Conservation (phyloP, 1,139 yeast species). For the Pichia sp. region DNA sequence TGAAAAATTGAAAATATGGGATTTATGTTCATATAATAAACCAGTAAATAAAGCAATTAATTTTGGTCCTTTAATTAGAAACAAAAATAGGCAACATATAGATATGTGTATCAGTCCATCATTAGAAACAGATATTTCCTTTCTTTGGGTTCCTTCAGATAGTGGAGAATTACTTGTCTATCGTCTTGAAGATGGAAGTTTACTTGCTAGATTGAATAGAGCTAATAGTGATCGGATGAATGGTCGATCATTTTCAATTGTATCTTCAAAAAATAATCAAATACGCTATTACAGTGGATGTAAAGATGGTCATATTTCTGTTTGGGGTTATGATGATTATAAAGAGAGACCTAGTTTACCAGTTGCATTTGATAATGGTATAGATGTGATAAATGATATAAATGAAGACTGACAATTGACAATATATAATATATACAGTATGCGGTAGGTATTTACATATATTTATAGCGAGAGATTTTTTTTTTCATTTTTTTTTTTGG, state of each 20-base stretch:
- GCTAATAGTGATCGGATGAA: constrained; percentile 18
- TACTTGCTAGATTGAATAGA: constrained; percentile 38
- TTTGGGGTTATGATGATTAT: constrained; percentile 40
- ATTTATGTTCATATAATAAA: constrained; percentile 41
- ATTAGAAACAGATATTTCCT: constrained; percentile 46
- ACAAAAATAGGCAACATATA: constrained; percentile 47
- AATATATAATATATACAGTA: no score
- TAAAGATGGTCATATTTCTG: constrained; percentile 49
- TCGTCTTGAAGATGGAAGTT: constrained; percentile 57
- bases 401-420: no score
- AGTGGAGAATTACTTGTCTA: constrained; percentile 69
- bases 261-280: constrained; percentile 40
- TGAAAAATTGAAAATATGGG: constrained; percentile 74
- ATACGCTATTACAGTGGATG: constrained; percentile 48
- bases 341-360: constrained; percentile 8
- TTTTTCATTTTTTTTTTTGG: no score
- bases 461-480: no score
- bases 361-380: constrained; percentile 19
- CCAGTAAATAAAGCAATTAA: constrained; percentile 60
- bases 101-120: constrained; percentile 42
- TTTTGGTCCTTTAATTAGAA: constrained; percentile 73
- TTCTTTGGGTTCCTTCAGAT: constrained; percentile 69
- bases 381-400: constrained; percentile 9
- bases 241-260: constrained; percentile 32
- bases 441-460: no score